Evolutionary conservation across 2,329 filamentous ascomycete species (phyloP).

Genomic region (Orbilia blumenaviensis): DNA sequence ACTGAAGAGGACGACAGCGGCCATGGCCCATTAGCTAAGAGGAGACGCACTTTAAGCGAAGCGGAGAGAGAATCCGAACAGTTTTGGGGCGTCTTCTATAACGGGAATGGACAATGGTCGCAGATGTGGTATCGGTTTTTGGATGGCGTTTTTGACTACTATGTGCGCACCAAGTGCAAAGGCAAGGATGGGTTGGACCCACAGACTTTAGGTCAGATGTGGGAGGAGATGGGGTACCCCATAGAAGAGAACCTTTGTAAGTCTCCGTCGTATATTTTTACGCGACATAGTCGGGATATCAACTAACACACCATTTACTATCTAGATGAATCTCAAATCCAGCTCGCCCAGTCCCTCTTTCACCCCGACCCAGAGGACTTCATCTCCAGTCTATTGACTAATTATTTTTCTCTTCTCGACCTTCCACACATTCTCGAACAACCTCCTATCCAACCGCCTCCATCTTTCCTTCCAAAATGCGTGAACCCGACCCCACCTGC

Average conservation of each 20-base stretch:
- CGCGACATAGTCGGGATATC: background rate
- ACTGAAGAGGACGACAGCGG: slow-evolving; percentile 23
- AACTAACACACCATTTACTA: background rate
- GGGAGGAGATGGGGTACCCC: slow-evolving; percentile 48
- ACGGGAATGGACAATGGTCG: slow-evolving; percentile 38
- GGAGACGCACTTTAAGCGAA: slow-evolving; percentile 39
- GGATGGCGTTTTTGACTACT: slow-evolving; percentile 42
- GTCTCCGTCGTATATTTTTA: background rate
- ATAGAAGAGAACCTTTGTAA: slow-evolving; percentile 52
- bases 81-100: slow-evolving; percentile 43
- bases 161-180: slow-evolving; percentile 29
- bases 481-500: slow-evolving; percentile 42
- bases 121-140: slow-evolving; percentile 44
- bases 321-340: slow-evolving; percentile 50
- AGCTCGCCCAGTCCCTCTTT: slow-evolving; percentile 42
- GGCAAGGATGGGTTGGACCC: slow-evolving; percentile 41
- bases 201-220: slow-evolving; percentile 46
- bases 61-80: slow-evolving; percentile 19
- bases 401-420: slow-evolving; percentile 38
- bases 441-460: slow-evolving; percentile 38
- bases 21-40: slow-evolving; percentile 33
- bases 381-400: slow-evolving; percentile 46
- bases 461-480: slow-evolving; percentile 50
- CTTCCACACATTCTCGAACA: slow-evolving; percentile 33
- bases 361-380: slow-evolving; percentile 49